These are phyloP conservation scores for Senecio squalidus DNA, from an alignment of 140 eudicot genomes.

Conservation along the genomic window DNA sequence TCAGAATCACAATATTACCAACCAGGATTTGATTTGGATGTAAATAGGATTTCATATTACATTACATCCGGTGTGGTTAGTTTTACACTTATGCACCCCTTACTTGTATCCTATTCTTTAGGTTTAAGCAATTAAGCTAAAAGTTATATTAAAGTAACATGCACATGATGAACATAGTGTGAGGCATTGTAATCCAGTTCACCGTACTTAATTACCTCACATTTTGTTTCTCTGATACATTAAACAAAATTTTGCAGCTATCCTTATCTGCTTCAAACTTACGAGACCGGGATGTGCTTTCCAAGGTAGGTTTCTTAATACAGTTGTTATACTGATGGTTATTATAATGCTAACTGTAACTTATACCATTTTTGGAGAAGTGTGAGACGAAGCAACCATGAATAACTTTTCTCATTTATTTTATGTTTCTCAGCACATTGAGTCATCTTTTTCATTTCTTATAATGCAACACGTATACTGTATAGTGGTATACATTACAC, in stretches of 20 bases:
- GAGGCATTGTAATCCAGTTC: constrained; percentile 4
- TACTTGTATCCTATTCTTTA: neutral
- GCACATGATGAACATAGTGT: constrained; percentile 10
- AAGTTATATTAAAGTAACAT: constrained; percentile 9
- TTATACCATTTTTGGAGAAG: neutral
- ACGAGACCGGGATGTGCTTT: constrained; percentile 87
- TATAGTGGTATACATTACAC: no score
- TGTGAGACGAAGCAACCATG: constrained; percentile 3
- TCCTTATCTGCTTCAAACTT: constrained; percentile 81
- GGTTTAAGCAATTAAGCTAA: neutral
- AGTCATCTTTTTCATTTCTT: neutral
- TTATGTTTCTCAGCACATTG: neutral
- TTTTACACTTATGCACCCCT: constrained; percentile 2
- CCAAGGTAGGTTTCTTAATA: constrained; percentile 58
- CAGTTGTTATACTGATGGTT: constrained; percentile 2
- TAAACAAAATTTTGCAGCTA: constrained; percentile 52
- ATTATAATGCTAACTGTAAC: constrained; percentile 12
- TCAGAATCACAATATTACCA: neutral
- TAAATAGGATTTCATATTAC: neutral
- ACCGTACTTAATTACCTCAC: constrained; percentile 12
- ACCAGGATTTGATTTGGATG: neutral
- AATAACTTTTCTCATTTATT: no score
- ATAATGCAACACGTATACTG: no score
- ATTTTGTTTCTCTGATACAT: constrained; percentile 20
- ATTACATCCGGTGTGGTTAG: neutral